Evolutionary conservation across 78 protist genomes (phyloP).

Genomic region (Dictyostelium brefeldianum): DNA sequence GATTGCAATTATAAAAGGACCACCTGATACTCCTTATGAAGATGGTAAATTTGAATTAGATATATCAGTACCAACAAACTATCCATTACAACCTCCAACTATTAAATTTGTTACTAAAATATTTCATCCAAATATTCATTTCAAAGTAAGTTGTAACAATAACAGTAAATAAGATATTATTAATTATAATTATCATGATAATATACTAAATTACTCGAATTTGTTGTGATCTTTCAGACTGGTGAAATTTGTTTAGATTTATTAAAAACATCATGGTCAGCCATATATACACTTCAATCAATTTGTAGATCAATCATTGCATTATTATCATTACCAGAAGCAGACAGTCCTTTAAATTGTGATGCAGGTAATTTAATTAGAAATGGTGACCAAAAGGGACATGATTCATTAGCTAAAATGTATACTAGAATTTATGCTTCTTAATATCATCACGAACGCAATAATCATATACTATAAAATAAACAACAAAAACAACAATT

Average conservation of each 20-base stretch:
- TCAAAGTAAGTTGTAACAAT: constrained; percentile 64
- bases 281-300: constrained; percentile 90
- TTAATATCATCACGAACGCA: background rate
- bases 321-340: constrained; percentile 82
- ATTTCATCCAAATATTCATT: constrained; percentile 94
- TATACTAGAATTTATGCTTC: constrained; percentile 81
- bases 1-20: constrained; percentile 89
- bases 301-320: constrained; percentile 92
- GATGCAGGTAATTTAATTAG: constrained; percentile 95
- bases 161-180: background rate
- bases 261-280: constrained; percentile 92
- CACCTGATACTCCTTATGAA: constrained; percentile 91
- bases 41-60: constrained; percentile 82
- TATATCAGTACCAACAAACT: constrained; percentile 79
- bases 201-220: background rate
- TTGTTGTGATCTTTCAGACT: constrained; percentile 29
- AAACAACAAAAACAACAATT: background rate
- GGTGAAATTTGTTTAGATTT: constrained; percentile 96
- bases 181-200: background rate
- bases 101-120: constrained; percentile 87
- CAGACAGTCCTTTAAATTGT: constrained; percentile 92
- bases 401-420: constrained; percentile 86
- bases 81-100: constrained; percentile 92
- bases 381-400: constrained; percentile 87
- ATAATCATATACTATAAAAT: background rate